Conservation (phyloP, 2,329 filamentous ascomycete genomes). For the Cladophialophora yegresii region DNA sequence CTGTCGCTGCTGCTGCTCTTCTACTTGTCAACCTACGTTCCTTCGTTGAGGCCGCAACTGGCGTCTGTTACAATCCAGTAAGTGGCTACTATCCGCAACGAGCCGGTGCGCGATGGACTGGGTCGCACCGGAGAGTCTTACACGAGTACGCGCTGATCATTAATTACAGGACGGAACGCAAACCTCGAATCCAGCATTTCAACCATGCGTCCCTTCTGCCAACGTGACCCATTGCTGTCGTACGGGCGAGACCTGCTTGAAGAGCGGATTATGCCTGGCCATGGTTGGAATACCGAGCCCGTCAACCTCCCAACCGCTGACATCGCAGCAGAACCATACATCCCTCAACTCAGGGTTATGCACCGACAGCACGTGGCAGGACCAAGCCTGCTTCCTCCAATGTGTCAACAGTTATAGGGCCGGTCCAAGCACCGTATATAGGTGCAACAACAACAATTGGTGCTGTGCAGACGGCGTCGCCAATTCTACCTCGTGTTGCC, state of each 20-base stretch:
- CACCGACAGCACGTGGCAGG: constrained; percentile 19
- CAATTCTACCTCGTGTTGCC: constrained; percentile 21
- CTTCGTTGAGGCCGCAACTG: not conserved
- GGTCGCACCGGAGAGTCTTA: not conserved
- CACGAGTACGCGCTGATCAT: not conserved
- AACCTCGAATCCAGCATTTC: not conserved
- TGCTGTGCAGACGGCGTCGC: constrained; percentile 16
- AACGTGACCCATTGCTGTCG: constrained; percentile 16
- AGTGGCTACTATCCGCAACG: not conserved
- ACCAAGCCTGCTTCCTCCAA: constrained; percentile 12
- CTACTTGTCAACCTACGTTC: not conserved
- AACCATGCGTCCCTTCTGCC: constrained; percentile 7
- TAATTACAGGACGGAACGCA: constrained; percentile 7
- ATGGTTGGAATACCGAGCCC: not conserved
- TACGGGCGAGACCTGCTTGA: constrained; percentile 5
- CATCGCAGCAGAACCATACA: constrained; percentile 7
- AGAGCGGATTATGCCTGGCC: constrained; percentile 11
- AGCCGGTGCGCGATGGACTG: not conserved
- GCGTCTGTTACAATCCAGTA: constrained; percentile 1
- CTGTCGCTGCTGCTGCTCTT: not conserved
- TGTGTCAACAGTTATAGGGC: constrained; percentile 3
- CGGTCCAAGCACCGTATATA: constrained; percentile 13
- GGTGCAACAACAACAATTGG: constrained; percentile 13
- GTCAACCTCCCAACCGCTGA: not conserved
- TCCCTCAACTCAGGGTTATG: constrained; percentile 15